Evolutionary conservation across 495 filamentous ascomycete species (phyloP), one percentile per base, ranked within the genome.

Genomic region (Xylaria palmicola): DNA sequence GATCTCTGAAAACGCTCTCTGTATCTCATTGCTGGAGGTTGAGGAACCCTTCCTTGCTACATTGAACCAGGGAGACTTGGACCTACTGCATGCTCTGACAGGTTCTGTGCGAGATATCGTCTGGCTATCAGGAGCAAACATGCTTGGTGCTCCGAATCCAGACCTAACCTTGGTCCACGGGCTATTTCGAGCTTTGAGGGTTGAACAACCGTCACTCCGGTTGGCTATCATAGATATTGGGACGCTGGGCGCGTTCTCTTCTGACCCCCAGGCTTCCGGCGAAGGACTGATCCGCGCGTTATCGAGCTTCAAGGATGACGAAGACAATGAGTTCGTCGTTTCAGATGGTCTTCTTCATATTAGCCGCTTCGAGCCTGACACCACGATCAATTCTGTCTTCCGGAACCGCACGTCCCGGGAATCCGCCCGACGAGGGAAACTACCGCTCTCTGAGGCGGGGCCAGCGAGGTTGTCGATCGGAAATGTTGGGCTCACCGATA

Each of bases 191-290:
- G 66, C 75, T 5, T 30, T 77, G 1, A 72, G 70, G 61, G 58
- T 77, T 1, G 76, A 77, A 15, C 75, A 77, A 60, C 74, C 74
- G 1, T 64, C 75, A 2, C 60, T 78, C 1, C 62, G 59, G 1
- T 75, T 75, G 52, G 59, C 57, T 1, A 63, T 68, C 20, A 49
- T 62, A 2, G 65, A 67, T 24, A 29, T 67, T 7, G 65, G 58
- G 8, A 2, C 34, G 22, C 47, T 6, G 26, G 26, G 34, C 10
- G 20, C 27, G 19, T 19, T 34, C 10, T 26, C 26, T 3, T 15
- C 39, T 6, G 34, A 26, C 29, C 56, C 36, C 12, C 29, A 36
- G 1, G 60, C 32, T 39, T 22, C 54, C 34, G 30, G 29, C 5
- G 6, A 32, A 22, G 13, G 0, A 0, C 3, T 53, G 9, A 24